Conservation (phyloP, 2,329 filamentous ascomycete genomes). For the Sporothrix phasma region DNA sequence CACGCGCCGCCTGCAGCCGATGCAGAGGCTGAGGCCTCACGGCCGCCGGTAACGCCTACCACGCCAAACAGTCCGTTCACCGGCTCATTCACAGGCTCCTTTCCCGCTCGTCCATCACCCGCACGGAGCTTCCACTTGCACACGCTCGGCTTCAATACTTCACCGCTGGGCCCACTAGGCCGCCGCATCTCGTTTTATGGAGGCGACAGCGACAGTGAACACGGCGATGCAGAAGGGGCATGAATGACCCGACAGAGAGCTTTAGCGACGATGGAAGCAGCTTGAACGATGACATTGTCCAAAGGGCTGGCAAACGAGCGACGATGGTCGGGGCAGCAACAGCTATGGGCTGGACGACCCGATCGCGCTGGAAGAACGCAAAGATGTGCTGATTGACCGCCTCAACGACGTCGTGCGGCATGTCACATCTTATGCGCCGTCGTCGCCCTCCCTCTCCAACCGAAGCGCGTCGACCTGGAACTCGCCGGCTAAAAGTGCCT, state of each 20-base stretch:
- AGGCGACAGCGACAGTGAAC: neutral
- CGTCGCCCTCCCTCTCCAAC: conserved; percentile 15
- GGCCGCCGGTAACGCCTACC: conserved; percentile 10
- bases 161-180: conserved; percentile 26
- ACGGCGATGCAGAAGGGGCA: neutral
- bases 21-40: neutral
- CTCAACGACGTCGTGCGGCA: conserved; percentile 31
- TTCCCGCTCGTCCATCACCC: neutral
- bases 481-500: neutral
- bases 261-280: neutral
- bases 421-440: conserved; percentile 23
- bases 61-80: conserved; percentile 18
- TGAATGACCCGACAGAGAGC: neutral
- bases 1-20: conserved; percentile 6
- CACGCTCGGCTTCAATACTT: conserved; percentile 23
- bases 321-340: conserved; percentile 8
- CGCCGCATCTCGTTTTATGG: conserved; percentile 23
- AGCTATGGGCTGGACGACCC: conserved; percentile 19
- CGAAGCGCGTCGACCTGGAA: conserved; percentile 16
- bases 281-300: neutral
- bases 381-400: conserved; percentile 38
- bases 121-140: conserved; percentile 23
- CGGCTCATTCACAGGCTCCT: conserved; percentile 12
- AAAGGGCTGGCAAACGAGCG: neutral
- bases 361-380: conserved; percentile 27